These are phyloP conservation scores for Nigrospora oryzae DNA, from an alignment of 2,329 filamentous ascomycete genomes.

Conservation along the genomic window DNA sequence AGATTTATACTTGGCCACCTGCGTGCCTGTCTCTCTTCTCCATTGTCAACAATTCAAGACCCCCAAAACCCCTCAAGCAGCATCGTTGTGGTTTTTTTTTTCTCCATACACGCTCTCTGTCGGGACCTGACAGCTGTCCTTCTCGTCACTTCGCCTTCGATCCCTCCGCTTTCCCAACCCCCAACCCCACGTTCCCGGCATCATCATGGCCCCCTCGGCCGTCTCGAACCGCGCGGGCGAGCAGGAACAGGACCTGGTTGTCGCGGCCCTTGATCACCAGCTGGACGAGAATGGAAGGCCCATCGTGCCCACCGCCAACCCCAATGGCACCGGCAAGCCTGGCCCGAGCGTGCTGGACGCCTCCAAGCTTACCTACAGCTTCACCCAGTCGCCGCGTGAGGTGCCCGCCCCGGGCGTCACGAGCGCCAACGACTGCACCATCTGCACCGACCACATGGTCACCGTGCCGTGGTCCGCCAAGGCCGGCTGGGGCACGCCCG, in stretches of 20 bases:
- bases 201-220: slow-evolving; percentile 39
- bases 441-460: slow-evolving; percentile 83
- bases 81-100: too few species aligned
- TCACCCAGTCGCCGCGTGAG: slow-evolving; percentile 17
- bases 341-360: slow-evolving; percentile 53
- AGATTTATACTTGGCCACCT: too few species aligned
- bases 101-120: too few species aligned
- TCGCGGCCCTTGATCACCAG: slow-evolving; percentile 42
- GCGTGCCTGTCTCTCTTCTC: too few species aligned
- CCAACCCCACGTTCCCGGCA: neutral
- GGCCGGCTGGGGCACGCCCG: slow-evolving; percentile 56
- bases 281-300: slow-evolving; percentile 23
- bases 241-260: slow-evolving; percentile 42
- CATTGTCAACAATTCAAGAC: too few species aligned
- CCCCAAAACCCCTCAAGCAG: too few species aligned
- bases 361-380: slow-evolving; percentile 49
- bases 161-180: neutral
- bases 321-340: slow-evolving; percentile 25
- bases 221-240: slow-evolving; percentile 28
- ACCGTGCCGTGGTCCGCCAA: slow-evolving; percentile 52
- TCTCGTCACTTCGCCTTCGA: too few species aligned
- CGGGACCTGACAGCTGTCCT: too few species aligned
- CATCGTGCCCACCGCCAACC: slow-evolving; percentile 17
- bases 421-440: slow-evolving; percentile 31
- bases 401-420: slow-evolving; percentile 17